These are phyloP conservation scores for Hygrophoropsis aurantiaca DNA, from an alignment of 768 basidiomycete genomes.

Conservation along the genomic window DNA sequence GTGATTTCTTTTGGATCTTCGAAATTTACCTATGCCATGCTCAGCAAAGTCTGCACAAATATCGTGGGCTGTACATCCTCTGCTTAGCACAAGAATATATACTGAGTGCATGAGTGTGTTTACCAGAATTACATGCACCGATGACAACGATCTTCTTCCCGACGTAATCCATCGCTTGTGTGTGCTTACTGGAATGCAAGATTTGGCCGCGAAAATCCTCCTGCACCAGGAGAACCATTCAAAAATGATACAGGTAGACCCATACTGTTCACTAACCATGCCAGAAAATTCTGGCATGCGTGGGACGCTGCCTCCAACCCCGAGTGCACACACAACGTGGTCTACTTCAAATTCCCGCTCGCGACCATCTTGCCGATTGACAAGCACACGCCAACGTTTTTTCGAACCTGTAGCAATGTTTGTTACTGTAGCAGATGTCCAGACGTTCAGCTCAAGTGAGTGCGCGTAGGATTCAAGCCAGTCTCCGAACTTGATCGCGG, in stretches of 20 bases:
- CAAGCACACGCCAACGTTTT: slow-evolving; percentile 39
- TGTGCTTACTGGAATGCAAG: slow-evolving; percentile 54
- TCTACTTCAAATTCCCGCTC: slow-evolving; percentile 32
- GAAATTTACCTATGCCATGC: slow-evolving; percentile 31
- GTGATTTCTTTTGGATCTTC: neutral
- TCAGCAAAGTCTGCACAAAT: slow-evolving; percentile 41
- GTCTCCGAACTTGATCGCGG: slow-evolving; percentile 52
- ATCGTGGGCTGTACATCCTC: slow-evolving; percentile 38
- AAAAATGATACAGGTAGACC: neutral
- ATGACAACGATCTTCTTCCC: slow-evolving; percentile 68
- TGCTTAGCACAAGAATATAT: neutral
- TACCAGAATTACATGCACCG: slow-evolving; percentile 63
- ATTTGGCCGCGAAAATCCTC: slow-evolving; percentile 51
- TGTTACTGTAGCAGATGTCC: slow-evolving; percentile 47
- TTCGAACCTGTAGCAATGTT: slow-evolving; percentile 32
- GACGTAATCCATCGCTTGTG: slow-evolving; percentile 40
- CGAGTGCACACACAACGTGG: slow-evolving; percentile 53
- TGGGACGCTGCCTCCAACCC: slow-evolving; percentile 41
- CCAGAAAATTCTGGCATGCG: slow-evolving; percentile 42
- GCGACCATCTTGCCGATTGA: slow-evolving; percentile 28
- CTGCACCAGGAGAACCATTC: slow-evolving; percentile 18
- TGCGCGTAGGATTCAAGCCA: slow-evolving; percentile 65
- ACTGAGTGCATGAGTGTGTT: neutral
- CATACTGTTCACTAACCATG: slow-evolving; percentile 22
- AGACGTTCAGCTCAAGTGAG: slow-evolving; percentile 59